These are phyloP conservation scores for Microdochium paspali DNA, from an alignment of 2,329 filamentous ascomycete species.

Conservation along the genomic window DNA sequence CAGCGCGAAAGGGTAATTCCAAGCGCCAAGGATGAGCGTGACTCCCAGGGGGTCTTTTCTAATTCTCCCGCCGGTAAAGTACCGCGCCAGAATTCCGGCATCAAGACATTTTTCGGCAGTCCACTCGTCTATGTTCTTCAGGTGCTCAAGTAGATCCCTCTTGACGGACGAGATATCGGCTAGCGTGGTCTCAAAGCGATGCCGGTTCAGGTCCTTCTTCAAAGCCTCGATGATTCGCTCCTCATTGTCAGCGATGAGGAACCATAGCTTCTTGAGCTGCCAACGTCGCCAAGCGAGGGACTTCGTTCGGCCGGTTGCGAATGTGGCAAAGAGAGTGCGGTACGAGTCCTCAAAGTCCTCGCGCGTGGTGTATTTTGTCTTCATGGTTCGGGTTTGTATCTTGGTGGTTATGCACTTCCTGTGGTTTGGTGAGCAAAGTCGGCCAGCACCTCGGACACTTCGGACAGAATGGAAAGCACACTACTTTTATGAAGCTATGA, in stretches of 20 bases:
- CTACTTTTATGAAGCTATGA: too few species aligned
- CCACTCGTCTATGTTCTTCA: slow-evolving; percentile 29
- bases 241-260: slow-evolving; percentile 29
- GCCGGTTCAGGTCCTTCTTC: slow-evolving; percentile 22
- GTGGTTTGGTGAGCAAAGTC: too few species aligned
- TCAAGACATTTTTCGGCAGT: slow-evolving; percentile 21
- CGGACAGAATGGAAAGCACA: too few species aligned
- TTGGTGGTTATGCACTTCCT: too few species aligned
- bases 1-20: slow-evolving; percentile 34
- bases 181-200: slow-evolving; percentile 20
- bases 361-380: not conserved
- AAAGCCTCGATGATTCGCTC: slow-evolving; percentile 20
- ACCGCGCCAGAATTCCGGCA: slow-evolving; percentile 17
- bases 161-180: slow-evolving; percentile 21
- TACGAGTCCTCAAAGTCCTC: not conserved
- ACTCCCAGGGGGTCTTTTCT: slow-evolving; percentile 33
- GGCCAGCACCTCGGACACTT: too few species aligned
- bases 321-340: slow-evolving; percentile 9
- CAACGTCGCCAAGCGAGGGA: slow-evolving; percentile 26
- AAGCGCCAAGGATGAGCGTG: slow-evolving; percentile 31
- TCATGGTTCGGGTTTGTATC: not conserved
- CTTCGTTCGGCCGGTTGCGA: slow-evolving; percentile 22
- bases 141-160: slow-evolving; percentile 22
- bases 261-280: slow-evolving; percentile 30
- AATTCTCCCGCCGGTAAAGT: slow-evolving; percentile 19